Evolutionary conservation across 2,329 filamentous ascomycete genomes (phyloP).

Genomic region (Fusarium coffeatum): DNA sequence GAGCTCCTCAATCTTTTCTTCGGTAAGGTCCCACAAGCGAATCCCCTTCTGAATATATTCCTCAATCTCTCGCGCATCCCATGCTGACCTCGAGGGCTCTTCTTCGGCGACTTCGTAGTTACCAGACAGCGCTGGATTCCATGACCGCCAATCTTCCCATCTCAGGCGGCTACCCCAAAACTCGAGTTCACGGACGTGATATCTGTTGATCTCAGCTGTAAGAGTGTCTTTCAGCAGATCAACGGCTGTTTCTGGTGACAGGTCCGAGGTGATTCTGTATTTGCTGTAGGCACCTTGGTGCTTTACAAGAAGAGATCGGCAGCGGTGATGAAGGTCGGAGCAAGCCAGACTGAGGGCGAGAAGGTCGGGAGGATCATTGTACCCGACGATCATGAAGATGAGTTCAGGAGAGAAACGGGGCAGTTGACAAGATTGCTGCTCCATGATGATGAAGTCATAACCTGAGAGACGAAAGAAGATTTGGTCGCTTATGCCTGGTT

Average conservation of each 20-base stretch:
- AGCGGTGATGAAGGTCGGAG: conserved; percentile 3
- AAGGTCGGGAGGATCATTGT: background rate
- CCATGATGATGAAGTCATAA: conserved; percentile 9
- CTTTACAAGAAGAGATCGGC: background rate
- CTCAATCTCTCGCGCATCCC: background rate
- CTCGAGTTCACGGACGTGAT: conserved; percentile 34
- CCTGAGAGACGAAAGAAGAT: background rate
- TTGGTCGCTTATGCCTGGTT: background rate
- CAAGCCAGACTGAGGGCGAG: conserved; percentile 25
- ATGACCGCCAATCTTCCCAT: conserved; percentile 28
- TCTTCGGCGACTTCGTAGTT: background rate
- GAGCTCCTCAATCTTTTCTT: background rate
- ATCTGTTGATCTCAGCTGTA: background rate
- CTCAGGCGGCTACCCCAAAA: conserved; percentile 27
- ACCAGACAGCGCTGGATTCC: background rate
- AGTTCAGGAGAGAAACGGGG: conserved; percentile 12
- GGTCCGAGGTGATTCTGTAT: conserved; percentile 18
- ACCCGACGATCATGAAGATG: conserved; percentile 5
- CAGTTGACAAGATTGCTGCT: background rate
- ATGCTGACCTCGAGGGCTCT: background rate
- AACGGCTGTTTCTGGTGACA: background rate
- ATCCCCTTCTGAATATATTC: background rate
- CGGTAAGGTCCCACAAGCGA: conserved; percentile 4
- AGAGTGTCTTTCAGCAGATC: background rate
- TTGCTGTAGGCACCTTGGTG: conserved; percentile 11